These are phyloP conservation scores for Fusarium verrucosum DNA, from an alignment of 2,329 filamentous ascomycete species.

Conservation along the genomic window DNA sequence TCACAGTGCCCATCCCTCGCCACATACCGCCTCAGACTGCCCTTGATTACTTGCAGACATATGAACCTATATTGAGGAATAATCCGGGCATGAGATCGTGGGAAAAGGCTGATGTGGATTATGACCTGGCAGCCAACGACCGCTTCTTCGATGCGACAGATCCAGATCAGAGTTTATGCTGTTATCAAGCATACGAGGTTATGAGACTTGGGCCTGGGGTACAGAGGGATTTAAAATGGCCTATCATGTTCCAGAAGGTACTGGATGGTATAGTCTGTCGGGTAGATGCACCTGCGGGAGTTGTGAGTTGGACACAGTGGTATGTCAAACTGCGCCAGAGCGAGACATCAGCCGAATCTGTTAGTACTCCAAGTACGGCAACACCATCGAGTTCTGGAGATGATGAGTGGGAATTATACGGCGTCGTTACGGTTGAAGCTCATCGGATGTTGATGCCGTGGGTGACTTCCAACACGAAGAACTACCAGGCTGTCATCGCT, in stretches of 20 bases:
- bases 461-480: conserved; percentile 37
- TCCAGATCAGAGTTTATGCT: conserved; percentile 47
- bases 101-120: conserved; percentile 45
- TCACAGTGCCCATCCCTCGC: conserved; percentile 53
- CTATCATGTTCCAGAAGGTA: conserved; percentile 55
- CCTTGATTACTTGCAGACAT: conserved; percentile 52
- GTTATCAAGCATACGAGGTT: conserved; percentile 45
- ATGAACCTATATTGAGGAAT: conserved; percentile 53
- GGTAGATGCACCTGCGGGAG: conserved; percentile 53
- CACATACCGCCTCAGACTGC: conserved; percentile 49
- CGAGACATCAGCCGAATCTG: not conserved
- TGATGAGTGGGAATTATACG: conserved; percentile 45
- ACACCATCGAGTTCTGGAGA: conserved; percentile 18
- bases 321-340: conserved; percentile 32
- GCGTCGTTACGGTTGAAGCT: conserved; percentile 45
- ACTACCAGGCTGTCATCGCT: conserved; percentile 11
- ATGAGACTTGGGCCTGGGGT: conserved; percentile 52
- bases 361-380: conserved; percentile 35
- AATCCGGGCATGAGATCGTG: conserved; percentile 51
- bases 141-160: conserved; percentile 51
- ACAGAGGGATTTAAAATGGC: conserved; percentile 52
- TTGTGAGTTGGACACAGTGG: conserved; percentile 54
- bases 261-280: conserved; percentile 53
- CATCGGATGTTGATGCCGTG: conserved; percentile 48
- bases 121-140: conserved; percentile 49